Evolutionary conservation across 2,329 filamentous ascomycete species (phyloP).

Genomic region (Monilinia vaccinii-corymbosi): DNA sequence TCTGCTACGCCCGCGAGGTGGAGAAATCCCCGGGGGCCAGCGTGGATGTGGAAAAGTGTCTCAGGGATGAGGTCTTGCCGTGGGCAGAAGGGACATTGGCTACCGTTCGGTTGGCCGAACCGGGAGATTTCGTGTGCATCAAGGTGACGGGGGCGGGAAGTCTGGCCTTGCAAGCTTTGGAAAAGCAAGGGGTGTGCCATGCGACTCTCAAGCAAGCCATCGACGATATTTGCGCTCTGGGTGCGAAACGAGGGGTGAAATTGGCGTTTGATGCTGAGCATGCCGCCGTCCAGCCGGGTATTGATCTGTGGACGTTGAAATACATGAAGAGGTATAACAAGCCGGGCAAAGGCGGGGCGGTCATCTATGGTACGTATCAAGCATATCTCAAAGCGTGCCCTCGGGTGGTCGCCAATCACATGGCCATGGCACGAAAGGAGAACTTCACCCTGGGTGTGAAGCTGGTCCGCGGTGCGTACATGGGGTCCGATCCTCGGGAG

Average conservation of each 20-base stretch:
- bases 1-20: conserved; percentile 77
- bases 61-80: conserved; percentile 52
- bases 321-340: conserved; percentile 72
- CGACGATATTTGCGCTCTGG: conserved; percentile 64
- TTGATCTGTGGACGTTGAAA: conserved; percentile 70
- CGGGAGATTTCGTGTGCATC: conserved; percentile 45
- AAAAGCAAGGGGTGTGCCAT: conserved; percentile 52
- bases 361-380: conserved; percentile 76
- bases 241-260: conserved; percentile 57
- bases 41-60: conserved; percentile 38
- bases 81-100: conserved; percentile 70
- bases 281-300: conserved; percentile 65
- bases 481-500: conserved; percentile 59
- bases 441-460: conserved; percentile 64
- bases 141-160: conserved; percentile 76
- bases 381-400: conserved; percentile 62
- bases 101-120: conserved; percentile 49
- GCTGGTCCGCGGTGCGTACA: conserved; percentile 66
- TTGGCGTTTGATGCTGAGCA: conserved; percentile 86
- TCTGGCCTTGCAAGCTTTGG: conserved; percentile 58
- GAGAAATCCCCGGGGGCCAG: conserved; percentile 42
- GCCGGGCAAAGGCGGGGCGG: conserved; percentile 44
- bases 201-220: conserved; percentile 60
- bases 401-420: conserved; percentile 47
- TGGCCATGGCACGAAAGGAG: conserved; percentile 47